Evolutionary conservation across 2,329 filamentous ascomycete species (phyloP), one percentile per base, ranked within the genome.

Genomic region (Dactylellina haptotyla): DNA sequence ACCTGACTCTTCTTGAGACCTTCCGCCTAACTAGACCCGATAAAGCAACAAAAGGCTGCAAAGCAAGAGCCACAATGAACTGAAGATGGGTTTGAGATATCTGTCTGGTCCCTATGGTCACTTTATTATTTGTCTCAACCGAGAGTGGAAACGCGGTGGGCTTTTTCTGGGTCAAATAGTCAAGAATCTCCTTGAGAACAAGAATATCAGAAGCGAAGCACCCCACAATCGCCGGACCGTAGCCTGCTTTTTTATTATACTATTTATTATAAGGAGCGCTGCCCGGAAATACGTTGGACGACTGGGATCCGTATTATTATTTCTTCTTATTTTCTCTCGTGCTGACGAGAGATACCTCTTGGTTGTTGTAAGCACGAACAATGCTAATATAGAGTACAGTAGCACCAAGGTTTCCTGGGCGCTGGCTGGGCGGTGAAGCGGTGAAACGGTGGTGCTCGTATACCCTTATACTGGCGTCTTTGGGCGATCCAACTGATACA

Each of bases 361-460:
- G n/a, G n/a, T n/a, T n/a, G n/a, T n/a, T n/a, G n/a, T n/a, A n/a
- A n/a, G 37, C 20, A 43, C 4, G 20, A 37, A 34, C 43, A 72
- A 72, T 59, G 67, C 65, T 54, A 58, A 72, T 72, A 72, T 72
- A 72, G 61, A 72, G 41, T 59, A 51, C 34, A 26, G 67, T 72
- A 12, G 53, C 57, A 72, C 67, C 37, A 43, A 71, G 18, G 39
- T 23, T 48, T 54, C 20, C 67, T 72, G 59, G 67, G 67, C 67
- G 53, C 50, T 34, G 50, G 58, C 66, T 71, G 45, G 66, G 66
- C 58, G 58, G 66, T 71, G 50, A 45, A 57, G 64, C 66, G 34
- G 32, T 10, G 3, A n/a, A 9, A 20, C 4, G 53, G 18, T 46
- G 14, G 9, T 1, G 37, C 23, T 18, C 12, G 43, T 46, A 46